Evolutionary conservation across 2,329 filamentous ascomycete species (phyloP).

Genomic region (Aspergillus sojae): DNA sequence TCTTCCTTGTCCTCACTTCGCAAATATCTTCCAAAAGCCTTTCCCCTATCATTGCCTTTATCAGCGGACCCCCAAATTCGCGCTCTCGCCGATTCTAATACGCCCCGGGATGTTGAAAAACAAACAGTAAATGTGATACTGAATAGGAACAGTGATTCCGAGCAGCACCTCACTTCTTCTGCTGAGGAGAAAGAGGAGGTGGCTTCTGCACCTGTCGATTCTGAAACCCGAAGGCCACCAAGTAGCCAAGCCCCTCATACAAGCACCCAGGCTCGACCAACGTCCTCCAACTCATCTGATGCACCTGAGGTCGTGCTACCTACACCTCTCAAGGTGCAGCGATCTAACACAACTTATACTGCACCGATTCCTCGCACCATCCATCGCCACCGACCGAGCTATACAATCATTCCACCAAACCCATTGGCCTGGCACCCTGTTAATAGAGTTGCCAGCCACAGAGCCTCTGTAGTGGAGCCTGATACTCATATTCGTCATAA

Average conservation of each 20-base stretch:
- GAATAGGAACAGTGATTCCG: conserved; percentile 13
- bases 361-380: conserved; percentile 20
- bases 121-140: conserved; percentile 18
- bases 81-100: conserved; percentile 33
- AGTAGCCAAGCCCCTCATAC: neutral
- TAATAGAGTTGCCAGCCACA: conserved; percentile 12
- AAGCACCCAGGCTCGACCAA: conserved; percentile 23
- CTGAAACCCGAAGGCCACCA: neutral
- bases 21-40: conserved; percentile 36
- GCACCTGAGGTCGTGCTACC: conserved; percentile 37
- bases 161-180: conserved; percentile 8
- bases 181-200: conserved; percentile 3
- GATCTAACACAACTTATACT: conserved; percentile 27
- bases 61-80: conserved; percentile 42
- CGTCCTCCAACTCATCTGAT: conserved; percentile 38
- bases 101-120: conserved; percentile 32
- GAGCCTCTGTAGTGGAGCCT: conserved; percentile 12
- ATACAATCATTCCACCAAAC: conserved; percentile 21
- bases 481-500: conserved; percentile 15
- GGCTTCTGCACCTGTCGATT: neutral
- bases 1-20: conserved; percentile 40
- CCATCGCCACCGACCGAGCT: conserved; percentile 30
- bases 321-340: conserved; percentile 27
- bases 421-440: conserved; percentile 12
- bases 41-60: conserved; percentile 32